Evolutionary conservation across 257 asterid species (phyloP), one percentile per base, ranked within the genome.

Genomic region (Primulina tabacum): DNA sequence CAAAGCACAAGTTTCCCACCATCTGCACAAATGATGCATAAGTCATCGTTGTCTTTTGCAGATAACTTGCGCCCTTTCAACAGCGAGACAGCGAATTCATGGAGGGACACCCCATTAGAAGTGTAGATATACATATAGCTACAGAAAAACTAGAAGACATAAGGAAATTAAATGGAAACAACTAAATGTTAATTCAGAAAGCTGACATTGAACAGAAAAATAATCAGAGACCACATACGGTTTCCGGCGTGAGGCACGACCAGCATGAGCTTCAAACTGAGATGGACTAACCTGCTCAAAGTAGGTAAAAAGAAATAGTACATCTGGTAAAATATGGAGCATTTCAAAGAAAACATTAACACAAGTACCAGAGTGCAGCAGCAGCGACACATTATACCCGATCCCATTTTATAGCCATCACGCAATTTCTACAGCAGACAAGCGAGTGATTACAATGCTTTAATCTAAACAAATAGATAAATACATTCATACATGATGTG

Each of bases 1-100:
- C 99, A 92, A 60, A 86, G 96, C 79, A 92, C 97, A 76, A 94
- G 96, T 73, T 85, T 87, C 68, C 99, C 99, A 85, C 99, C 99
- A 91, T 94, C 99, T 28, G 90, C 97, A 66, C 99, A 94, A 69
- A 92, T 92, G 87, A 80, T 85, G 96, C 99, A 94, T 82, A 94
- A 76, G 80, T 92, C 95, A 84, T 90, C 96, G 70, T 85, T 89
- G 78, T 88, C 95, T 71, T 79, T 88, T 24, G 89, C 81, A 66
- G 90, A 60, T 79, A 76, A 81, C 69, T 84, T 89, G 71, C 95
- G 92, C 52, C 97, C 96, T 84, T 88, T 92, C 62, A 83, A 78
- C 71, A 94, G 82, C 73, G 97, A 88, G 76, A 92, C 53, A n/a
- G 98, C 95, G 7, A 81, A 85, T 72, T 94, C 99, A 79, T 92